Conservation (phyloP, 108 stramenopile genomes). For the Fistulifera pelliculosa region DNA sequence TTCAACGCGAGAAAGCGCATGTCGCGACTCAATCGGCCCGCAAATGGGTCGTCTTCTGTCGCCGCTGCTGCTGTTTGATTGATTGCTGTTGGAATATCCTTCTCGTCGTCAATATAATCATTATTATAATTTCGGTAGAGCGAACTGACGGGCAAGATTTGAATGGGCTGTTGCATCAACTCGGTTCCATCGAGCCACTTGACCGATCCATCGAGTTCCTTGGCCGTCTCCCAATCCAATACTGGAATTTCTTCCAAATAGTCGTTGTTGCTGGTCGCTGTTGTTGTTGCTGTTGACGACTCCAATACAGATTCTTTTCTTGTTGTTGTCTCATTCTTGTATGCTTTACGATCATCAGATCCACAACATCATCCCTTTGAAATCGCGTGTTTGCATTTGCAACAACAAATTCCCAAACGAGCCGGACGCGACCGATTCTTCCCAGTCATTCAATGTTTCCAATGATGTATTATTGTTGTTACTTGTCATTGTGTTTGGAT, state of each 20-base stretch:
- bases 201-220: constrained; percentile 28
- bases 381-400: constrained; percentile 39
- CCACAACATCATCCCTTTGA: background rate
- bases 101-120: background rate
- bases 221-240: constrained; percentile 18
- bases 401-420: constrained; percentile 44
- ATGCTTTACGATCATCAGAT: constrained; percentile 7
- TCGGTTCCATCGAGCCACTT: background rate
- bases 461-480: no score
- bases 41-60: constrained; percentile 34
- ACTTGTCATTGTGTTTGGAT: no score
- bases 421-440: constrained; percentile 4
- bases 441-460: background rate
- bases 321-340: constrained; percentile 9
- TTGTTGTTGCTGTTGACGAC: background rate
- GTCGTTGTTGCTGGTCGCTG: no score
- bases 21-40: constrained; percentile 51
- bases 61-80: background rate
- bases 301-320: constrained; percentile 1
- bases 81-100: background rate
- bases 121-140: background rate
- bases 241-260: background rate
- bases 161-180: background rate
- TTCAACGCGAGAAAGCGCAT: constrained; percentile 57
- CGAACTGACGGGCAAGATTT: background rate